Evolutionary conservation across 495 filamentous ascomycete genomes (phyloP).

Genomic region (Amphirosellinia nigrospora): DNA sequence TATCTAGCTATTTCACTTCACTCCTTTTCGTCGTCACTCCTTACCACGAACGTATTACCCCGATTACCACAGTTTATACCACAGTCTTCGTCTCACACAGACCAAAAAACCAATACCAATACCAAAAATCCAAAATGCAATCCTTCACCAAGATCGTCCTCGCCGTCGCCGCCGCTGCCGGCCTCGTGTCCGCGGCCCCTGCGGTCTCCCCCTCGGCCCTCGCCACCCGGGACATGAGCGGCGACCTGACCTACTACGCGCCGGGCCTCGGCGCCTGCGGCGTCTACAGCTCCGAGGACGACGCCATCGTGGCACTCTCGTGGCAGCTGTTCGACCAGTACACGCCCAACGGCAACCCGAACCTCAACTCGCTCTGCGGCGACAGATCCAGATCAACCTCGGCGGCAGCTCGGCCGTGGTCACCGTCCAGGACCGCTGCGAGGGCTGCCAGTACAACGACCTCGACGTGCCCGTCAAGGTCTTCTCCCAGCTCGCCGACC

Average conservation of each 20-base stretch:
- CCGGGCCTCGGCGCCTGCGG: conserved; percentile 53
- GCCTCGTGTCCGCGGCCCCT: conserved; percentile 38
- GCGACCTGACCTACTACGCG: conserved; percentile 50
- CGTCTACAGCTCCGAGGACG: conserved; percentile 42
- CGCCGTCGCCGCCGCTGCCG: conserved; percentile 36
- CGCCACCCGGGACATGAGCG: conserved; percentile 28
- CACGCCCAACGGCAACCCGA: conserved; percentile 45
- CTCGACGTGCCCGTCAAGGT: conserved; percentile 65
- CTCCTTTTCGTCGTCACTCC: conserved; percentile 18
- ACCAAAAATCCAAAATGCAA: conserved; percentile 21
- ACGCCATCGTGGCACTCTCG: conserved; percentile 48
- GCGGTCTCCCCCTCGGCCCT: neutral
- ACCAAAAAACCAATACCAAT: neutral
- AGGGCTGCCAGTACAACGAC: conserved; percentile 26
- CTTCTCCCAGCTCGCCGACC: conserved; percentile 52
- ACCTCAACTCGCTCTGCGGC: conserved; percentile 39
- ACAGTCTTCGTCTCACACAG: neutral
- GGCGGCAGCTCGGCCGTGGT: conserved; percentile 31
- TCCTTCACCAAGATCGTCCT: conserved; percentile 28
- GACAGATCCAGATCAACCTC: conserved; percentile 29
- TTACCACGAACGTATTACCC: conserved; percentile 7
- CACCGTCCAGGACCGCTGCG: conserved; percentile 39
- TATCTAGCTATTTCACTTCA: neutral
- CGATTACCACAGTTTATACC: neutral
- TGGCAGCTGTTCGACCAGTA: conserved; percentile 59